A percentile compares a stretch with the other conserved stretches of the same genome.
phyloP scores from a whole-genome alignment of 2,329 filamentous ascomycete genomes.

The Ophiostoma sp. region DNA sequence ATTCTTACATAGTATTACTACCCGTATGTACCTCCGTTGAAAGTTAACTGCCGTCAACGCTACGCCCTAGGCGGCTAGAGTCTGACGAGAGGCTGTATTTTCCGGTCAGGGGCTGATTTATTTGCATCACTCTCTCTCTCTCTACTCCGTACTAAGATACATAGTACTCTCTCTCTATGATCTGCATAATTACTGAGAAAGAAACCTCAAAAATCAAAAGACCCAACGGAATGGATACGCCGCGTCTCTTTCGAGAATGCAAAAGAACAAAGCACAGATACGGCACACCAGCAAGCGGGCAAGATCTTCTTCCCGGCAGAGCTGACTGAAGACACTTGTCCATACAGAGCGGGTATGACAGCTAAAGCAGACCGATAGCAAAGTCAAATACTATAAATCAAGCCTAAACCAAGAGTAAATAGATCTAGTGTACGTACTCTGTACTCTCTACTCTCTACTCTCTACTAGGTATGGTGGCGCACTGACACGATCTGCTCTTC shows the following conservation, averaged over 20 bases:
- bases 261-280: background rate
- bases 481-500: constrained; percentile 1
- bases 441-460: too few species aligned
- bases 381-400: background rate
- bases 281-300: background rate
- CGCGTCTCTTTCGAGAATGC: background rate
- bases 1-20: background rate
- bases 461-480: too few species aligned
- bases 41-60: background rate
- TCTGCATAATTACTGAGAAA: too few species aligned
- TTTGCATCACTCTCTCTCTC: background rate
- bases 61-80: constrained; percentile 7
- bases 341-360: too few species aligned
- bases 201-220: too few species aligned
- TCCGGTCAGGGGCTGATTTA: background rate
- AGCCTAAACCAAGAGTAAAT: too few species aligned
- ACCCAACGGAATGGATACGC: background rate
- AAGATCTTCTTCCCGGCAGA: background rate
- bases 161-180: too few species aligned
- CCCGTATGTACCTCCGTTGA: background rate
- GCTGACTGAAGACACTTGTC: background rate
- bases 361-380: too few species aligned
- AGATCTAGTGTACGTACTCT: too few species aligned
- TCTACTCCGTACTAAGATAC: too few species aligned
- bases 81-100: background rate